Evolutionary conservation across 768 basidiomycete genomes (phyloP), one percentile per base, ranked within the genome.

Genomic region (Leccinum broughii): DNA sequence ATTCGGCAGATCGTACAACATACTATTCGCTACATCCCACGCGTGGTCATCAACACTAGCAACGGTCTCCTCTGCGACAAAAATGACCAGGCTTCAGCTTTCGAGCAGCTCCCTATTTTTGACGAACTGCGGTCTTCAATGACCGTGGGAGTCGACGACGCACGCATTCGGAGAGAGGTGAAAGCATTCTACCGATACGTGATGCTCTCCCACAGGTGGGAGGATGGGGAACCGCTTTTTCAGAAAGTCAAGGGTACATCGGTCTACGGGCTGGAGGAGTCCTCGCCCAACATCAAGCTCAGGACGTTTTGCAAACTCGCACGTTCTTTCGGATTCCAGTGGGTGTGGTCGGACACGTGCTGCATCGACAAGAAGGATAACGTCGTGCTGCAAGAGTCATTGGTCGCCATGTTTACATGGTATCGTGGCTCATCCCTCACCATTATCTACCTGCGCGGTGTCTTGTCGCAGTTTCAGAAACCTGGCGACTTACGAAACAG

Each of bases 281-380:
- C 49, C 14, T 26, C 49, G 49, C 49, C 49, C 11, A 50, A 50
- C 24, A 50, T 50, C 24, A 50, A 50, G 24, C 49, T 50, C 22
- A 13, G 6, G 26, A 50, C 49, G 14, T 50, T 50, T 17, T 50
- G 49, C 24, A 50, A 14, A 14, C 22, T 50, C 24, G 49, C 49
- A 26, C 49, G 24, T 50, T 22, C 49, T 13, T 26, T 50, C 10
- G 49, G 49, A 8, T 50, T 26, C 49, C 14, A 26, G 24, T 50
- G 49, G 49, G 49, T 50, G 24, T 50, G 49, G 49, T 50, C 49
- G 49, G 49, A 50, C 49, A 50, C 49, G 14, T 50, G 49, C 24
- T 50, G 49, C 15, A 50, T 50, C 24, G 49, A 50, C 49, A 50
- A 26, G 49, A 50, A 50, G 24, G 24, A 50, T 26, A 50, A 50